Evolutionary conservation across 805 yeast genomes (phyloP), one percentile per base, ranked within the genome.

Genomic region (Kuraishia piskuri): DNA sequence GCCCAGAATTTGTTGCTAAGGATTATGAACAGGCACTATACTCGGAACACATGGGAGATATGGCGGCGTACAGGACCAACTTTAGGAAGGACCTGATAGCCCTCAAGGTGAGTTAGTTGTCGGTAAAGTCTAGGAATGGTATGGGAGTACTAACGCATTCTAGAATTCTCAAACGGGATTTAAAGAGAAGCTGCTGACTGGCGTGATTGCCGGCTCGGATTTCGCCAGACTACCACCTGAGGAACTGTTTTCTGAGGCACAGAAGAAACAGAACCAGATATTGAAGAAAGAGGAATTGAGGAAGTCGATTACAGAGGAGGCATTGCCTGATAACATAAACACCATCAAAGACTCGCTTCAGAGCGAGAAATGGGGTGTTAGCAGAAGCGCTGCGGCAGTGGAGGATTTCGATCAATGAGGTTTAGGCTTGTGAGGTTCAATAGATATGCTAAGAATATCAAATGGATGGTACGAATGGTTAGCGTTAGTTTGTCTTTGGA

Each of bases 321-420:
- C 10, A 22, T 31, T 62, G n/a, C 66, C 68, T 1, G 63, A 59
- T 2, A 63, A 59, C 10, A 65, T 68, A 14, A 62, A 63, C 22
- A 58, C 61, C 17, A 56, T 64, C 6, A 62, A 65, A 49, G 57
- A 56, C 45, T 62, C 62, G 6, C 54, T 66, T 44, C 59, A 58
- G 0, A 54, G 64, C 45, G 69, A 68, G 50, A 68, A 68, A 54
- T 68, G 72, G 72, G 71, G 71, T 1, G 50, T 67, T 5, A 63
- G 65, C 20, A 69, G 62, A 52, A 67, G 70, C 52, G 67, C 69
- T 3, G 70, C 70, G 10, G 66, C 63, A 46, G 51, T 68, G 22
- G 72, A 68, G 31, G 57, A 55, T 7, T 54, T 45, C 26, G 54
- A 52, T 31, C 17, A 31, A 12, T 31, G 40, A 31, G 4, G 17